Base-by-base conservation (phyloP, 2,329 filamentous ascomycete species). In the Grosmannia huntii region DNA sequence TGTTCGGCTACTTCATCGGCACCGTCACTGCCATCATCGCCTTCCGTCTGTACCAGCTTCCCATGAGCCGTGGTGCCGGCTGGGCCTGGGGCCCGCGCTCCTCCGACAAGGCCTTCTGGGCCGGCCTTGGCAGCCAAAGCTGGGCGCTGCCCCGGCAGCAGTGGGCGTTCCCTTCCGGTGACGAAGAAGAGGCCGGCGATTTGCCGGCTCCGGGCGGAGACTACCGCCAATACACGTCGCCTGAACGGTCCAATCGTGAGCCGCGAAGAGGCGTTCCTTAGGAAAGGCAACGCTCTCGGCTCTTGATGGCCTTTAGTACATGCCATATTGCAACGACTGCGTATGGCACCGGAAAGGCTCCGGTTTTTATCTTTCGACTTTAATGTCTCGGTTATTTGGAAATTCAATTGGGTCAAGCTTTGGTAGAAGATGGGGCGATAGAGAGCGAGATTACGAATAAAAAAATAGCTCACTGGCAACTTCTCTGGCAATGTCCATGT, bases 1-100 rank as follows among this genome's bases (percentile, higher is more conserved):
- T 96, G 2, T 89, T 87, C 62, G 92, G 92, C n/a, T 87, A 85
- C 58, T 63, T 87, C 14, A 86, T 96, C 61, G 92, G 92, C 10
- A 78, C 85, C 16, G 71, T 84, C 51, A 81, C 81, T 44, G 81
- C 88, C 23, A 84, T 85, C 68, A 83, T 92, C 64, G 81, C 85
- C 3, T 96, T 96, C 74, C 79, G 87, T 27, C 89, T 86, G 74
- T 96, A 96, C 68, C 90, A 96, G 68, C 73, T 94, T 11, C 89
- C 90, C 0, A 83, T 95, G 62, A 76, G 75, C 23, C 78, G 80
- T n/a, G 90, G 90, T 7, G 87, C 86, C 1, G 91, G 91, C 16
- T 96, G 90, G 90, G 84, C 89, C 0, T 96, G 90, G 91, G 90
- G 87, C 3, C 85, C 90, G 0, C 79, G 91, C 55, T 87, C 81